Percentiles rank a stretch among this genome's conserved stretches.
Conservation (phyloP, 192 early-diverging fungal species). For the Backusella sp. region DNA sequence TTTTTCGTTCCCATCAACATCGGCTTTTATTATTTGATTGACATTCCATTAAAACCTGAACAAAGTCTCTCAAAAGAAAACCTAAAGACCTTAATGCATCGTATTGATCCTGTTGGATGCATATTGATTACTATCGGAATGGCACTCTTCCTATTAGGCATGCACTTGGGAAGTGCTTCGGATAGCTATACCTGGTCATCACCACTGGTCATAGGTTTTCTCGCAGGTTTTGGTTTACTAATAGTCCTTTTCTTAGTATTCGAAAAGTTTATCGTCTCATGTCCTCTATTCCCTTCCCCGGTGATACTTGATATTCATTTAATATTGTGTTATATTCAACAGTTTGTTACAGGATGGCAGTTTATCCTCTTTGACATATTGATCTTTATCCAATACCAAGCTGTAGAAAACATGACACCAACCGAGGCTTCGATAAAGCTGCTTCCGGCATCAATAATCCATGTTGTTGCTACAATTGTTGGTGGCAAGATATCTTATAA, state of each 20-base stretch:
- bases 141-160: not conserved
- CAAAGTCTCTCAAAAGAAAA: not conserved
- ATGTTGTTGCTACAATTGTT: not conserved
- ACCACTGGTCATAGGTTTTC: not conserved
- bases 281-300: not conserved
- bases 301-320: not conserved
- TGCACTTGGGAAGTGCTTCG: not conserved
- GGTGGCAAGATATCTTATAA: not conserved
- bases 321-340: not conserved
- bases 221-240: not conserved
- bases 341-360: not conserved
- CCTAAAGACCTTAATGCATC: not conserved
- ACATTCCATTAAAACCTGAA: not conserved
- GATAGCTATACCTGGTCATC: not conserved
- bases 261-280: not conserved
- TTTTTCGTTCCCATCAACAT: not conserved
- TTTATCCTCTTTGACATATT: not conserved
- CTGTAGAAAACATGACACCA: not conserved
- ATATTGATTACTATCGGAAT: not conserved
- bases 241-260: not conserved
- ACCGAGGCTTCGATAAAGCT: not conserved
- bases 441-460: not conserved
- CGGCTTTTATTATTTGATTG: not conserved
- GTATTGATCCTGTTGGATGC: not conserved
- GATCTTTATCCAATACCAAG: not conserved